Conservation (phyloP, 2,329 filamentous ascomycete genomes). For the Colletotrichum aenigma region DNA sequence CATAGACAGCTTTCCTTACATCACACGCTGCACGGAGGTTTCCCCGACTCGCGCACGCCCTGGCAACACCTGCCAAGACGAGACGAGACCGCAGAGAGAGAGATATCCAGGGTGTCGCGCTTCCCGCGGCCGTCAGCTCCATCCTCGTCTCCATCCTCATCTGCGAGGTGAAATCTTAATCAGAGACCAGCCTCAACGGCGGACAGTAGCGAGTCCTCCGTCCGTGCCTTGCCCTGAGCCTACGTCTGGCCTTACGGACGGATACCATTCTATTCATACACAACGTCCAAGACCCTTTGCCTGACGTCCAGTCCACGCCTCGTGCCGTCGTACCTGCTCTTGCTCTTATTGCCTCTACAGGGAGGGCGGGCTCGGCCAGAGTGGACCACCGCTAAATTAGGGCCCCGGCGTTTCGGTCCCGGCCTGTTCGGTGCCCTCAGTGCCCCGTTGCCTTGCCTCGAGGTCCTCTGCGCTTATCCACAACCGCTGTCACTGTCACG, state of each 20-base stretch:
- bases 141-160: background rate
- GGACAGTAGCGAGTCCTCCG: background rate
- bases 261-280: background rate
- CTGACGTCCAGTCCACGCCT: background rate
- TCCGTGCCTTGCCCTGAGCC: background rate
- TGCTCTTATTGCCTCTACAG: background rate
- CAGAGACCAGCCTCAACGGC: background rate
- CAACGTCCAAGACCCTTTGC: background rate
- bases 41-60: background rate
- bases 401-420: background rate
- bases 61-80: background rate
- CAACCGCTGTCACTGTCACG: background rate
- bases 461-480: background rate
- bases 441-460: background rate
- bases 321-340: background rate
- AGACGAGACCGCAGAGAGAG: background rate
- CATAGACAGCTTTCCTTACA: background rate
- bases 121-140: background rate
- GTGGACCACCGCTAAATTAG: background rate
- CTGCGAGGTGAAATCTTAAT: background rate
- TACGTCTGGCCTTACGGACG: background rate
- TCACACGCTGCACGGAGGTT: background rate
- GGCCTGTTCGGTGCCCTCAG: background rate
- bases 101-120: background rate
- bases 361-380: background rate